Percentiles rank a stretch among this genome's conserved stretches.
These are phyloP conservation scores for Naganishia onofrii DNA, from an alignment of 768 basidiomycete species.

Conservation along the genomic window DNA sequence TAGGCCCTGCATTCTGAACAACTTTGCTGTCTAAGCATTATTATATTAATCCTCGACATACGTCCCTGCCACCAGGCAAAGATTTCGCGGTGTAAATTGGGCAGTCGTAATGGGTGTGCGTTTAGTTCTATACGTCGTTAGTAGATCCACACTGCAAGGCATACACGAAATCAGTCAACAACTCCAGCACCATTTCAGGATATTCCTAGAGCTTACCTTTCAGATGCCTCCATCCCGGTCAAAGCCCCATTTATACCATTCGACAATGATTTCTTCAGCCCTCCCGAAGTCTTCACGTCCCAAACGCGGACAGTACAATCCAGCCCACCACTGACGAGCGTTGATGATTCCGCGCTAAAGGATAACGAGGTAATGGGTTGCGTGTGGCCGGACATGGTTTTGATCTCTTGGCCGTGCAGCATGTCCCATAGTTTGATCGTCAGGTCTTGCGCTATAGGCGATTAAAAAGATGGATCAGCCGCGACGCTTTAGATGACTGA, in stretches of 20 bases:
- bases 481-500: not conserved
- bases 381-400: conserved; percentile 92
- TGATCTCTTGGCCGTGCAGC: conserved; percentile 87
- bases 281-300: conserved; percentile 70
- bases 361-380: conserved; percentile 83
- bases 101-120: conserved; percentile 87
- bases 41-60: conserved; percentile 20
- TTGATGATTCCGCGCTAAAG: conserved; percentile 84
- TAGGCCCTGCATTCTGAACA: too few relatives aligned
- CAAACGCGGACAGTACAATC: conserved; percentile 98
- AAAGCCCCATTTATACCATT: conserved; percentile 16
- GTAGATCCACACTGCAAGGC: conserved; percentile 68
- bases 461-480: conserved; percentile 14
- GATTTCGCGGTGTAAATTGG: conserved; percentile 90
- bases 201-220: conserved; percentile 75
- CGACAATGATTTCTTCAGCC: conserved; percentile 16
- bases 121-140: conserved; percentile 92
- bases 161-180: too few relatives aligned
- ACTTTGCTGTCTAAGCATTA: not conserved
- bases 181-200: too few relatives aligned
- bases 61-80: conserved; percentile 81
- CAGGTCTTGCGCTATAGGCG: conserved; percentile 72
- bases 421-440: conserved; percentile 96
- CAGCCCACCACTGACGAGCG: conserved; percentile 84
- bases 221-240: conserved; percentile 42